Percentiles rank a stretch among this genome's conserved stretches.
Conservation (phyloP, 371 early-diverging fungal species). For the Mucor circinelloides region DNA sequence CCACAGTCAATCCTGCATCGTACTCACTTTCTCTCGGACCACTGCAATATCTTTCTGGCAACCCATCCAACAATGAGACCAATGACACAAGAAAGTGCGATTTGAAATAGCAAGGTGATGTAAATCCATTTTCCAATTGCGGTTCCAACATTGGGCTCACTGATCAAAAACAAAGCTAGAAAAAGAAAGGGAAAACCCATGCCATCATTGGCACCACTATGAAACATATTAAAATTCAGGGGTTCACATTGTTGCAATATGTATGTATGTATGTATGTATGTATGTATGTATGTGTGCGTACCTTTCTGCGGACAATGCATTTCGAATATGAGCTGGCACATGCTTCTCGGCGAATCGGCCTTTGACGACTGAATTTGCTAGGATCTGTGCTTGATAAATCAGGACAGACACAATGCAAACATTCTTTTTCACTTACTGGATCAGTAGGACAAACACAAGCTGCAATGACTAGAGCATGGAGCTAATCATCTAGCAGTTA, state of each 20-base stretch:
- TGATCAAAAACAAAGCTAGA: slow-evolving; percentile 74
- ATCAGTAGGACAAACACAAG: slow-evolving; percentile 95
- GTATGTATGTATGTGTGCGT: neutral
- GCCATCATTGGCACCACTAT: slow-evolving; percentile 83
- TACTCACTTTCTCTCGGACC: slow-evolving; percentile 67
- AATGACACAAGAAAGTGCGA: slow-evolving; percentile 74
- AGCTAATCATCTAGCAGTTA: slow-evolving; percentile 37
- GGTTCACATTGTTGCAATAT: neutral
- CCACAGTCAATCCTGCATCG: neutral
- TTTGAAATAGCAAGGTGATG: slow-evolving; percentile 78
- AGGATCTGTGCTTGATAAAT: slow-evolving; percentile 56
- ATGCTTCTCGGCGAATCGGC: slow-evolving; percentile 93
- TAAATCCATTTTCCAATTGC: slow-evolving; percentile 84
- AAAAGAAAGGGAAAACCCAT: slow-evolving; percentile 90
- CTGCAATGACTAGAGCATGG: slow-evolving; percentile 79
- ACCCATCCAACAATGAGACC: slow-evolving; percentile 84
- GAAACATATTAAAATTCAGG: neutral
- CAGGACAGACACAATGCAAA: neutral
- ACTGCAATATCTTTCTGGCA: slow-evolving; percentile 73
- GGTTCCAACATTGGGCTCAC: slow-evolving; percentile 54
- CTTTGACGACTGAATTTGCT: slow-evolving; percentile 94
- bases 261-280: neutral
- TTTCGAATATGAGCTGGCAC: slow-evolving; percentile 87
- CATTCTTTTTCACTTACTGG: slow-evolving; percentile 59
- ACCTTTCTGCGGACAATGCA: slow-evolving; percentile 87